Evolutionary conservation across 495 filamentous ascomycete species (phyloP), one percentile per base, ranked within the genome.

Genomic region (Oleoguttula mirabilis): DNA sequence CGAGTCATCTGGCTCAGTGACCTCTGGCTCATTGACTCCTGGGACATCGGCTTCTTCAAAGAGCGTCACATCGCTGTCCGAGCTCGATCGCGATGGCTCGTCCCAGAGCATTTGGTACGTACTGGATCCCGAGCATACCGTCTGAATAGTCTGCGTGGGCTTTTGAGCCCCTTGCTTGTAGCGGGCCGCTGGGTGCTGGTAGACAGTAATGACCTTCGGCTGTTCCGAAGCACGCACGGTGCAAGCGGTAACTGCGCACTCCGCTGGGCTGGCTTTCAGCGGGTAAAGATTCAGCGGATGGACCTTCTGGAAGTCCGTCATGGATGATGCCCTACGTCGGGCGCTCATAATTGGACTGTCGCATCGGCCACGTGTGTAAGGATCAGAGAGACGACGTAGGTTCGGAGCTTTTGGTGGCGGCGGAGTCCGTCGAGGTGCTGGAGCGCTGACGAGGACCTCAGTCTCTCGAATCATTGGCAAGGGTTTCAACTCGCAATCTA

Each of bases 101-200:
- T 48, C 45, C 45, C 21, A 42, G 7, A 38, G 11, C 16, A 43
- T 31, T 35, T 43, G 45, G 21, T 35, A 42, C 22, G 27, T 42
- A 24, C 38, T 32, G 4, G 21, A 36, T 4, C 21, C 33, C 3
- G 22, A 28, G 23, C 16, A n/a, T 1, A 43, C 39, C n/a, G 38
- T 42, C 22, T 42, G 45, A 31, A 39, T 23, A 1, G 45, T 42
- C 32, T 32, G 20, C 15, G 22, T 39, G 17, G 34, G 6, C 14
- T 21, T 12, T 12, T 28, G 7, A 5, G 6, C 11, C 5, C 24
- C 5, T 10, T 32, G 25, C n/a, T 12, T 28, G 16, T 41, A 41
- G 5, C 24, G 21, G 36, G 15, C 15, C 6, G 15, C 23, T 5
- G 32, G 34, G 17, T 48, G 39, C 33, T 43, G 38, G 24, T 42